Base-by-base conservation (phyloP, 2,329 filamentous ascomycete genomes). In the Rutstroemia sp. region DNA sequence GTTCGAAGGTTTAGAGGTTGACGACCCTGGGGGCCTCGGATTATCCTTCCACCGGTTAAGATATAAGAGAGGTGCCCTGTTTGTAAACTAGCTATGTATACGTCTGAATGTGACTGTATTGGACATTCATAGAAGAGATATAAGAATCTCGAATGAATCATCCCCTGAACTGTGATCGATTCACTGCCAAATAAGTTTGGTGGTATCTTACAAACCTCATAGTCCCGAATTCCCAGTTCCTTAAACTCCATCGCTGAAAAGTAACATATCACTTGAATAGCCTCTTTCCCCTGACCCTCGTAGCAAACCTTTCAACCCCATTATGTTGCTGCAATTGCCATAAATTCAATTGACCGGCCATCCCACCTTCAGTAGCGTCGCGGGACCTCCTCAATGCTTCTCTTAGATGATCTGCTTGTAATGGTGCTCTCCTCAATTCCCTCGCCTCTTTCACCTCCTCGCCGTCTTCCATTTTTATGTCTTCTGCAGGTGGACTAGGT, bases 371-470 rank as follows among this genome's bases (percentile, higher is more conserved):
- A 4, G 80, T 74, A 23, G 80, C 75, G 46, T 78, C 70, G 67
- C 81, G 86, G 69, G 89, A 88, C 49, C 87, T 76, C 56, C 87
- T 76, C 68, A 87, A 76, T 5, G 88, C 87, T 69, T 92, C 88
- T 19, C 87, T 76, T 47, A 92, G 70, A 70, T 92, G 88, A 59
- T 90, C 88, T 0, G 88, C 86, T 25, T 85, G 79, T 48, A 92
- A 68, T 1, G 88, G 87, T 0, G 78, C 81, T 39, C 77, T 74
- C 42, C 72, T 70, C 4, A 67, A 68, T 47, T 73, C 68, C 40
- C 70, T 67, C 6, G 61, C 51, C 21, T 68, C 67, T 1, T 61
- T 44, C 58, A 73, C 67, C 12, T 73, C 65, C 27, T 67, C 63
- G 19, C 64, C 65, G 21, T 67, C 5, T 23, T 5, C 30, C 10